These are phyloP conservation scores for Aspergillus terreus DNA, from an alignment of 2,329 filamentous ascomycete genomes.

Conservation along the genomic window DNA sequence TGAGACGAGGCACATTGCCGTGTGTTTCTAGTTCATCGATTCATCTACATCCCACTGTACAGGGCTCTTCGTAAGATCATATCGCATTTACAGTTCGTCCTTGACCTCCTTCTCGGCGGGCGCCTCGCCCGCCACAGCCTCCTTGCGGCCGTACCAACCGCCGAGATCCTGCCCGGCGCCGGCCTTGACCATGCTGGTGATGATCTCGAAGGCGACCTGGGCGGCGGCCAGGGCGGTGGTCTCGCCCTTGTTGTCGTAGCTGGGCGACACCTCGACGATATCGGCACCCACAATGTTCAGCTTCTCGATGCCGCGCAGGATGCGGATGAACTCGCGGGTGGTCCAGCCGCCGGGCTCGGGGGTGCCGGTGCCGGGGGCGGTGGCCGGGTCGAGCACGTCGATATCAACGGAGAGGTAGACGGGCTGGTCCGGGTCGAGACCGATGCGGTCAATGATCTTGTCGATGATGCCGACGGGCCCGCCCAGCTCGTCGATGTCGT, in stretches of 20 bases:
- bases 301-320: slow-evolving; percentile 74
- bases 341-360: slow-evolving; percentile 91
- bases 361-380: slow-evolving; percentile 74
- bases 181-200: slow-evolving; percentile 58
- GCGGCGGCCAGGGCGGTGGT: slow-evolving; percentile 78
- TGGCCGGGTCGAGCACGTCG: slow-evolving; percentile 72
- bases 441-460: slow-evolving; percentile 67
- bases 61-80: slow-evolving; percentile 13
- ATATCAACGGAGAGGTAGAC: slow-evolving; percentile 82
- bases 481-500: slow-evolving; percentile 84
- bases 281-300: slow-evolving; percentile 86
- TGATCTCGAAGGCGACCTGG: slow-evolving; percentile 80
- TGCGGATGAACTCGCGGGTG: slow-evolving; percentile 78
- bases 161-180: slow-evolving; percentile 37
- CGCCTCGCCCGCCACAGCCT: slow-evolving; percentile 20
- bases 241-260: slow-evolving; percentile 77
- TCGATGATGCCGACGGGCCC: slow-evolving; percentile 62
- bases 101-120: slow-evolving; percentile 14
- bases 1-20: neutral
- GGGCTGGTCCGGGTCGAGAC: slow-evolving; percentile 61
- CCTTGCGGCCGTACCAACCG: slow-evolving; percentile 38
- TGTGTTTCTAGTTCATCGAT: neutral
- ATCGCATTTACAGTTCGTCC: slow-evolving; percentile 27
- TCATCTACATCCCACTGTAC: neutral
- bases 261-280: slow-evolving; percentile 82